Evolutionary conservation across 345 rosid species (phyloP), one percentile per base, ranked within the genome.

Genomic region (Nasturtium officinale): DNA sequence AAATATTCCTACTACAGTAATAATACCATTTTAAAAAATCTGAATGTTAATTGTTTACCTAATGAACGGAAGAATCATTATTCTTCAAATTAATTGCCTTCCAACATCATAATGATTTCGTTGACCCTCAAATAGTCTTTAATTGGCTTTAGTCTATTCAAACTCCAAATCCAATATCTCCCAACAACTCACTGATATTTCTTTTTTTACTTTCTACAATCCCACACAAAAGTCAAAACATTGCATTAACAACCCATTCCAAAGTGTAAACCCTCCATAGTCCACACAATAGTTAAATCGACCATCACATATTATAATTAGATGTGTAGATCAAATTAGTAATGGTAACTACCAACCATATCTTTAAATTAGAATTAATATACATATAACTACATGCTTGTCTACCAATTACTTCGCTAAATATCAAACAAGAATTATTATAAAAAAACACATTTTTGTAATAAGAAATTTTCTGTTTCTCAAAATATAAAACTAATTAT

Each of bases 191-290:
- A 35, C 23, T 23, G 23, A 35, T 23, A 35, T 15, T 8, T 20
- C 21, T 21, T 21, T 50, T 65, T 33, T 65, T 59, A 35, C 48
- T 65, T 50, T 65, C 10, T 46, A 7, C 2, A 21, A 15, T 18
- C 30, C 7, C 1, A 17, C 9, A 28, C 2, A 46, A 25, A 11
- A 13, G 59, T 65, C 70, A 50, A 50, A 64, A 50, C 58, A 46
- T 46, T 65, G 33, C 59, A 50, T 50, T 32, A 64, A 64, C 43
- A 64, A 29, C 56, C 13, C 43, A 47, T 30, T 64, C 43, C 1
- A 12, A 46, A 46, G 68, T 63, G 26, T 17, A 46, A 46, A 28
- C 55, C 69, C n/a, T n/a, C n/a, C n/a, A n/a, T 2, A 23, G 25
- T 30, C 45, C 20, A 48, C 8, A 37, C 15, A 37, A 35, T 35